Evolutionary conservation across 352 stramenopile species (phyloP), one percentile per base, ranked within the genome.

Genomic region (Saprolegnia diclina): DNA sequence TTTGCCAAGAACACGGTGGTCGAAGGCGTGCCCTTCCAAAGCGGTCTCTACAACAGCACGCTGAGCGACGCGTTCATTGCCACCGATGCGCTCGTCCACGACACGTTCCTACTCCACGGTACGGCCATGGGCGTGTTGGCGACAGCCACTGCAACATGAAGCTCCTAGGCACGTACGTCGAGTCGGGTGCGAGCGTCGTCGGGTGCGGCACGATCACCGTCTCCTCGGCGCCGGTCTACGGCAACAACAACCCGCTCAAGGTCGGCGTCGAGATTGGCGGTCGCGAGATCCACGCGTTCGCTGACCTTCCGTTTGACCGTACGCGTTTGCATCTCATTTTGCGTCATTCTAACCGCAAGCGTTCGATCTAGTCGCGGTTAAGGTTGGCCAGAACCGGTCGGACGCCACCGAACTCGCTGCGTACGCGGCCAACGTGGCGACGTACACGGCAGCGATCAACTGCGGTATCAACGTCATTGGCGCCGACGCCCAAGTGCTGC

Each of bases 251-350:
- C 16, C 70, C 76, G 64, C 73, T 94, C 16, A 83, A 91, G 40
- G 82, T 96, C 16, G 88, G 87, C 54, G 84, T 94, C 32, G 88
- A 95, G 55, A 91, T 76, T 18, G 88, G 88, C 14, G 89, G 89
- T 0, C 79, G 88, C 24, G 74, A 91, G 64, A 64, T 95, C 16
- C 76, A 77, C 14, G 71, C 91, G 4, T 75, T 93, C 13, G 86
- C 85, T 0, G 87, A 95, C 45, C 56, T 95, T 44, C 76, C 84
- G 1, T 95, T 93, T 54, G 42, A 65, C 0, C 55, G 78, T 85
- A 64, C 55, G 77, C 69, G 64, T 5, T 64, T 52, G 24, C 42
- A n/a, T 1, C 37, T 16, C 54, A 16, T 35, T 44, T 18, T 32
- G 53, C 14, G 14, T 44, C 5, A 16, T 21, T 57, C 54, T 52